Conservation (phyloP, 2,329 filamentous ascomycete species). For the Fusarium xylarioides region DNA sequence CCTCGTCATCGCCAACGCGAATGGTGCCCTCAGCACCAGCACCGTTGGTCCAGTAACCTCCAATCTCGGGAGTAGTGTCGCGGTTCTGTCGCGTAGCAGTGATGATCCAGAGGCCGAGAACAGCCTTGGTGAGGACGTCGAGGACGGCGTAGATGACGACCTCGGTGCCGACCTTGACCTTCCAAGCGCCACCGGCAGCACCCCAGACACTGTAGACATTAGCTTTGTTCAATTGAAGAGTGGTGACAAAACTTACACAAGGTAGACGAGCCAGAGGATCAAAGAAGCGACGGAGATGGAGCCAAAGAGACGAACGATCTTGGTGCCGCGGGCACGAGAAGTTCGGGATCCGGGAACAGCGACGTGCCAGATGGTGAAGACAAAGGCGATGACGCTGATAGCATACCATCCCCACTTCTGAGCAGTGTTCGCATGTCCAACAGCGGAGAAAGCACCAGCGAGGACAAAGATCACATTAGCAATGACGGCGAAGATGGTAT, state of each 20-base stretch:
- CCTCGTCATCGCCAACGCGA: constrained; percentile 52
- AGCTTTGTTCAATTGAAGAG: neutral
- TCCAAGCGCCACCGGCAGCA: constrained; percentile 40
- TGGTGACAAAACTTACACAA: constrained; percentile 37
- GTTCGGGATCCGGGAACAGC: constrained; percentile 37
- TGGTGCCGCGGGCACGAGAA: constrained; percentile 36
- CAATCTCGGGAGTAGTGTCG: constrained; percentile 50
- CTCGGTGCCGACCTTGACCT: constrained; percentile 42
- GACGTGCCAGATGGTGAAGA: constrained; percentile 58
- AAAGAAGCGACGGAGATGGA: constrained; percentile 36
- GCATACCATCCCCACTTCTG: constrained; percentile 75
- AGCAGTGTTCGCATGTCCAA: constrained; percentile 59
- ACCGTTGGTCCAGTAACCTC: constrained; percentile 52
- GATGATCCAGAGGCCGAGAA: constrained; percentile 47
- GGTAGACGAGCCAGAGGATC: constrained; percentile 42
- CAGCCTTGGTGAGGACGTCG: constrained; percentile 45
- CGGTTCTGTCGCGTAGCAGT: constrained; percentile 48
- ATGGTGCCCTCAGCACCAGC: constrained; percentile 50
- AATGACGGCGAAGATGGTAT: constrained; percentile 68
- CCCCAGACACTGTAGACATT: constrained; percentile 40
- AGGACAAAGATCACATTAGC: constrained; percentile 74
- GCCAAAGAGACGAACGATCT: constrained; percentile 41
- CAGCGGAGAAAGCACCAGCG: constrained; percentile 71
- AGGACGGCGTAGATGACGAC: constrained; percentile 45
- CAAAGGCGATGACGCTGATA: constrained; percentile 68